Conservation (phyloP, 2,329 filamentous ascomycete genomes). For the Pestalotiopsis sp. region DNA sequence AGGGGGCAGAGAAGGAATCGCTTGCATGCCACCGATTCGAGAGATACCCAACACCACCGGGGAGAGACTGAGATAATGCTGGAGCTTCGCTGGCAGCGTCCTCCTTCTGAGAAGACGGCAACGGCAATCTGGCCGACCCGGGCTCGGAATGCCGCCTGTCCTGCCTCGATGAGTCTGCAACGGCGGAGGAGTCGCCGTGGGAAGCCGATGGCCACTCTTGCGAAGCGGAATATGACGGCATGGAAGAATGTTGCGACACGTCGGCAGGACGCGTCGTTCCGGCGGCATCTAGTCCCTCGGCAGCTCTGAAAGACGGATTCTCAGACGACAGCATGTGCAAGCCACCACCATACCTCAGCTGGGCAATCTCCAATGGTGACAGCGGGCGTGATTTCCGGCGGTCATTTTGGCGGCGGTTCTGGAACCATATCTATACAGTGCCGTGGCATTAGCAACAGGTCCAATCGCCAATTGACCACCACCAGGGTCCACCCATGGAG, state of each 20-base stretch:
- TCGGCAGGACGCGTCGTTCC: conserved; percentile 21
- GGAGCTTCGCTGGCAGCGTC: conserved; percentile 24
- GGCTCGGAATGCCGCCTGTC: conserved; percentile 17
- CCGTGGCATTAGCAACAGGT: conserved; percentile 23
- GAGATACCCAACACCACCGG: conserved; percentile 52
- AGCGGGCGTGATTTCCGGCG: conserved; percentile 86
- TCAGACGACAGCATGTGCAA: conserved; percentile 56
- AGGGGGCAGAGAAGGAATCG: conserved; percentile 54
- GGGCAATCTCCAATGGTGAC: conserved; percentile 74
- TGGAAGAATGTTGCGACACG: conserved; percentile 20
- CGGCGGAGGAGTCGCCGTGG: conserved; percentile 17
- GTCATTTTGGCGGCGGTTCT: conserved; percentile 92
- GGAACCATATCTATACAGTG: conserved; percentile 84
- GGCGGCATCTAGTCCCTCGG: conserved; percentile 19
- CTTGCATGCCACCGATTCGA: conserved; percentile 60
- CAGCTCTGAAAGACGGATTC: conserved; percentile 28
- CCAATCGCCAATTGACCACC: conserved; percentile 4
- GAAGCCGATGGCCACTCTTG: conserved; percentile 26
- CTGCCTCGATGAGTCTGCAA: conserved; percentile 16
- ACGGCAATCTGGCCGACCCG: conserved; percentile 16
- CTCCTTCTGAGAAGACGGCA: conserved; percentile 26
- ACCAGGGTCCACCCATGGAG: conserved; percentile 12
- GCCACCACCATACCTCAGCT: conserved; percentile 55
- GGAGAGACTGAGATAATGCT: conserved; percentile 41
- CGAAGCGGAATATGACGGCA: conserved; percentile 22